Percentiles rank a stretch among this genome's conserved stretches.
phyloP scores from a whole-genome alignment of 371 early-diverging fungal species.

The Syncephalastrum monosporum region DNA sequence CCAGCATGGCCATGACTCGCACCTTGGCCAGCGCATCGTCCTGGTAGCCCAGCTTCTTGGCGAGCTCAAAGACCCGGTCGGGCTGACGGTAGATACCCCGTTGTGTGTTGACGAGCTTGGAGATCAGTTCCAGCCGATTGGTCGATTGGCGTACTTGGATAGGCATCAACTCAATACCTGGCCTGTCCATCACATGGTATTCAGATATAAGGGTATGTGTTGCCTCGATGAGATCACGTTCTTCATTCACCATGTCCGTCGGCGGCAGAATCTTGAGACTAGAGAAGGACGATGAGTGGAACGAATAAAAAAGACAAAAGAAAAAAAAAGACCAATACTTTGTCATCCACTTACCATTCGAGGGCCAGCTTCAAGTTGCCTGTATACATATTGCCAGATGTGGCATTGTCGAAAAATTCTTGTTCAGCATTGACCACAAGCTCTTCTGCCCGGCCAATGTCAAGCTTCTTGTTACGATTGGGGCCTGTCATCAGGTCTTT shows the following conservation, averaged over 20 bases:
- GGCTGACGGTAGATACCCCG: constrained; percentile 51
- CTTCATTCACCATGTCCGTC: constrained; percentile 58
- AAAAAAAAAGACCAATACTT: not conserved
- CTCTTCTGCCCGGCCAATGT: constrained; percentile 55
- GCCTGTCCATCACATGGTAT: constrained; percentile 54
- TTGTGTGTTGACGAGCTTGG: constrained; percentile 53
- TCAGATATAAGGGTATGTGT: constrained; percentile 63
- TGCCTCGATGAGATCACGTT: constrained; percentile 74
- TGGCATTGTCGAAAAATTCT: constrained; percentile 80
- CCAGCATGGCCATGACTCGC: constrained; percentile 53
- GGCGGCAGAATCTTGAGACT: constrained; percentile 68
- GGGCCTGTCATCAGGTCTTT: constrained; percentile 61
- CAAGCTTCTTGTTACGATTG: constrained; percentile 45
- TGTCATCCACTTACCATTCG: constrained; percentile 58
- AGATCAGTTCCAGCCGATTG: constrained; percentile 66
- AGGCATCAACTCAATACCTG: constrained; percentile 64
- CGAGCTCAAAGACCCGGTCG: constrained; percentile 56
- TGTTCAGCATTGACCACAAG: constrained; percentile 69
- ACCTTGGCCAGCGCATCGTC: constrained; percentile 53
- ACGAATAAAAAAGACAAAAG: constrained; percentile 2
- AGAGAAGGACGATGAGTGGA: not conserved
- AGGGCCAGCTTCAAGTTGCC: constrained; percentile 74
- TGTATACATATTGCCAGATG: constrained; percentile 62
- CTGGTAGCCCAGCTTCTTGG: constrained; percentile 57
- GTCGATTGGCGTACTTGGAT: constrained; percentile 70